These are phyloP conservation scores for Ceratocystis eucalypticola DNA, from an alignment of 2,329 filamentous ascomycete genomes.

Conservation along the genomic window DNA sequence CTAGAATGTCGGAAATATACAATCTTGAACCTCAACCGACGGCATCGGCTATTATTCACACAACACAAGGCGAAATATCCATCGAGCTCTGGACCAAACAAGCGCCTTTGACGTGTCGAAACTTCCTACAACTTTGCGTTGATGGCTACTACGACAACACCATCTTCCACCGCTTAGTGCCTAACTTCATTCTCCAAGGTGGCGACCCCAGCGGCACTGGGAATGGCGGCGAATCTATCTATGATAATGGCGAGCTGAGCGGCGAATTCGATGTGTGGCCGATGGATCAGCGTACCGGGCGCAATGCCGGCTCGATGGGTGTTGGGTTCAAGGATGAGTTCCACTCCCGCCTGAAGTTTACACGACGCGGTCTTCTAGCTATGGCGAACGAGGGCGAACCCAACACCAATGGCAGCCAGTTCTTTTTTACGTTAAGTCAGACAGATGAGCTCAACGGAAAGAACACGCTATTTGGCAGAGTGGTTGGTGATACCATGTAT, in stretches of 20 bases:
- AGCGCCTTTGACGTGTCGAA: slow-evolving; percentile 77
- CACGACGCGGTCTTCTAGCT: slow-evolving; percentile 75
- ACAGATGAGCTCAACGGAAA: slow-evolving; percentile 73
- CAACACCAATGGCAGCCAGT: slow-evolving; percentile 85
- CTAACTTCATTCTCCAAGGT: slow-evolving; percentile 85
- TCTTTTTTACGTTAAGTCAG: slow-evolving; percentile 85
- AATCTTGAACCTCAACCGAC: slow-evolving; percentile 87
- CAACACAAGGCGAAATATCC: slow-evolving; percentile 74
- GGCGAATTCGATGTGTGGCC: slow-evolving; percentile 60
- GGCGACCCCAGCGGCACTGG: slow-evolving; percentile 90
- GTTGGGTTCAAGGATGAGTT: slow-evolving; percentile 70
- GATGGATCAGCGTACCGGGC: slow-evolving; percentile 49
- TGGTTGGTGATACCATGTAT: slow-evolving; percentile 90
- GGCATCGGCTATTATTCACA: slow-evolving; percentile 80
- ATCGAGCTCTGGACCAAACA: slow-evolving; percentile 94
- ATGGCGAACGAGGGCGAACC: slow-evolving; percentile 80
- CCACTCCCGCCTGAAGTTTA: slow-evolving; percentile 85
- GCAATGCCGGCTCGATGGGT: slow-evolving; percentile 45
- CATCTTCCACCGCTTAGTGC: slow-evolving; percentile 84
- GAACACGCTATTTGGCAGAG: slow-evolving; percentile 85
- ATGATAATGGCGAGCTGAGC: slow-evolving; percentile 66
- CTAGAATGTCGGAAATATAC: slow-evolving; percentile 71
- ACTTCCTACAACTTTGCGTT: slow-evolving; percentile 88
- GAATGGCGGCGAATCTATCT: slow-evolving; percentile 81
- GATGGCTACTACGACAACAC: slow-evolving; percentile 93